Base-by-base conservation (phyloP, 2,329 filamentous ascomycete genomes). In the Metarhizium humberi region DNA sequence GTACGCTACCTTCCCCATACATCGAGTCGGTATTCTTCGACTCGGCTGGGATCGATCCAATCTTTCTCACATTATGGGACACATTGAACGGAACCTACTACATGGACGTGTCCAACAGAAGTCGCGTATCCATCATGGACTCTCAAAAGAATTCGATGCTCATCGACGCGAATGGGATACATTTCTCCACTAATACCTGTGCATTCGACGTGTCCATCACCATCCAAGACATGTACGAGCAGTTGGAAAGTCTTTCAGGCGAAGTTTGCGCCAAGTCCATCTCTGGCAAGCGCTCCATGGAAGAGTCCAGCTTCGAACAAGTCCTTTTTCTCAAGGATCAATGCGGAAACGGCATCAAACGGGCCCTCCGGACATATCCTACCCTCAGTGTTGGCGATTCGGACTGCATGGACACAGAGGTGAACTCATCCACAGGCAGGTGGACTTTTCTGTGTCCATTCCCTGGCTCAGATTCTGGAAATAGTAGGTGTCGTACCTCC, bases 361-460 rank as follows among this genome's bases (percentile, higher is more conserved):
- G 56, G 36, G 57, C 58, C 8, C 58, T 69, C 16, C 60, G 62
- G 6, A 61, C 55, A 51, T 72, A 62, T 54, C 70, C 64, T 4
- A 58, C 62, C 13, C 64, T 73, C 13, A 57, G 56, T 2, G 57
- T 73, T 6, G 71, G 70, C 2, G 61, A 64, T 5, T 65, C 67
- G 0, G 58, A 62, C 8, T 73, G 71, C 54, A 58, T 59, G 1
- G 60, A 65, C 3, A 60, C 67, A 6, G 53, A 59, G 5, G 63
- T 69, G 1, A 63, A 68, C 18, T 64, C 63, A 30, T 20, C 56
- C 0, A 63, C 59, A 3, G 69, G 69, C 0, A 59, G 58, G 1
- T 72, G 69, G 69, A 60, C 63, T 32, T 72, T 72, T 57, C 66
- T 66, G 30, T 73, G 71, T 53, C 63, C 64, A 0, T 73, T 71